Base-by-base conservation (phyloP, 2,329 filamentous ascomycete genomes). In the Colletotrichum euphorbiae region DNA sequence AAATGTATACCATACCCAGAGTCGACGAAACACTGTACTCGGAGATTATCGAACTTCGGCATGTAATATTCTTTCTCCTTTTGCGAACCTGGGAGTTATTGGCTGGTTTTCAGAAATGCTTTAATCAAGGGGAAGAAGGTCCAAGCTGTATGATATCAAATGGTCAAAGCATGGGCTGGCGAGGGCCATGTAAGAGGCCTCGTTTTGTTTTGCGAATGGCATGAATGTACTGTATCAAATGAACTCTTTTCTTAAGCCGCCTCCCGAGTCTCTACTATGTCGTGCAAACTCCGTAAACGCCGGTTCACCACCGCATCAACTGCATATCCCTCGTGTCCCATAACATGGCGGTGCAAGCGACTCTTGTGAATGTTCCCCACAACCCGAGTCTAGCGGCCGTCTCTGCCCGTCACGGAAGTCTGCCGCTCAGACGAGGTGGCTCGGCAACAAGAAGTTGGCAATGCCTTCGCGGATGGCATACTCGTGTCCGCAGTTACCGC, bases 391-490 rank as follows among this genome's bases (percentile, higher is more conserved):
- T 21, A 12, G 33, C 56, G 31, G 11, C 17, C 38, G 1, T 51
- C 46, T 36, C 3, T 52, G 12, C 17, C n/a, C 38, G 36, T 43
- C 24, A 24, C 11, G 8, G 40, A 12, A 19, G 19, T 15, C 6
- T 42, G 31, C 28, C 9, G 12, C 28, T 80, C 77, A 89, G 52
- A 94, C 96, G 79, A 99, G 81, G 83, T 99, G 96, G 75, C 92
- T 96, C 12, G 96, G 96, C 73, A 99, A 81, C 77, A 99, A 81
- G 76, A 99, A 99, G 80, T 98, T 98, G 68, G 94, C 93, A 78
- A 98, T 97, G 5, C 96, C 96, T 81, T 99, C 95, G 77, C 96
- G 94, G 71, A 99, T 91, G 67, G 90, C 90, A 80, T 98, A 99
- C 83, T 97, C 93, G 77, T 98, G 95, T 54, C 92, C 93, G 77